Percentiles rank a stretch among this genome's conserved stretches.
Conservation (phyloP, 1,284 basidiomycete genomes). For the Sporisorium iseilematis-ciliati region DNA sequence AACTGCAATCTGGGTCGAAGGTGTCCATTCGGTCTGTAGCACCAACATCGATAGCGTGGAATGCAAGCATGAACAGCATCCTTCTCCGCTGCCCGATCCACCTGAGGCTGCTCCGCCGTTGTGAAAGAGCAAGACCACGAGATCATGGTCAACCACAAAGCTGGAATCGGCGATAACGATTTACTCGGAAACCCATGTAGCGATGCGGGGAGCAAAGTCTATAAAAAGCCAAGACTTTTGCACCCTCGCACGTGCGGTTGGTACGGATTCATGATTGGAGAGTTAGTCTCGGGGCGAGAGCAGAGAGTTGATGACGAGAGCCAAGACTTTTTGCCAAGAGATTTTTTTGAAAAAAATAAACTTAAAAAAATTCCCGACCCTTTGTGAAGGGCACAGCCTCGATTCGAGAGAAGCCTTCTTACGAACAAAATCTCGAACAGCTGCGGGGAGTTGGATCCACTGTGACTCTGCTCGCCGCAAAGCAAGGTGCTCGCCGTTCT, state of each 20-base stretch:
- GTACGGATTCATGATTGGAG: constrained; percentile 1
- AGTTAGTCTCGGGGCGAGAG: not conserved
- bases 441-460: not conserved
- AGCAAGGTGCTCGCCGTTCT: not conserved
- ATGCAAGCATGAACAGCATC: not conserved
- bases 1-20: no score
- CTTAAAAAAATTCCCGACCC: not conserved
- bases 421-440: constrained; percentile 4
- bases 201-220: not conserved
- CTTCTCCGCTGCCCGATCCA: not conserved
- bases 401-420: constrained; percentile 32
- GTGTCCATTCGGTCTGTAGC: not conserved
- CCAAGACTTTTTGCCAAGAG: constrained; percentile 38
- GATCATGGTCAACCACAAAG: no score
- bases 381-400: constrained; percentile 34
- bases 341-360: constrained; percentile 10
- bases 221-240: constrained; percentile 2
- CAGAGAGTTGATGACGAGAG: not conserved
- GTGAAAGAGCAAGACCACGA: no score
- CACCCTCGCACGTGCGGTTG: not conserved
- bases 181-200: not conserved
- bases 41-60: not conserved
- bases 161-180: not conserved
- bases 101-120: not conserved
- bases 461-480: no score